Conservation (phyloP, 768 basidiomycete species). For the Macrolepiota dolichaula region DNA sequence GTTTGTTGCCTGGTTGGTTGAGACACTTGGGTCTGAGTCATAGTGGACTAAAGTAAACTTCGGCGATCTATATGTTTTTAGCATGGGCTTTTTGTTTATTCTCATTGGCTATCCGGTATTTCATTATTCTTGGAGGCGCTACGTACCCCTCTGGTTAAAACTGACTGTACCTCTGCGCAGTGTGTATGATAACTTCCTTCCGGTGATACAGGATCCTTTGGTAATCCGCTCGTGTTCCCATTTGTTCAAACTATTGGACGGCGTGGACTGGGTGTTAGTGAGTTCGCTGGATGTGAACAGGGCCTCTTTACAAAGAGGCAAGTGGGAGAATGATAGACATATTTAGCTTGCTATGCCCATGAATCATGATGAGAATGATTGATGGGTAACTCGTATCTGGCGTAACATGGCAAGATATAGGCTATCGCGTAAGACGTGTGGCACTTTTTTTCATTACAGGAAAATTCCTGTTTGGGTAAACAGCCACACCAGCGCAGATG, state of each 20-base stretch:
- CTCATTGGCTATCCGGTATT: neutral
- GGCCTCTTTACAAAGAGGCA: too few relatives aligned
- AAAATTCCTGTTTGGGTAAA: too few relatives aligned
- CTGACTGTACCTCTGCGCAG: neutral
- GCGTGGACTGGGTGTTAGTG: neutral
- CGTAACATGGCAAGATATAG: too few relatives aligned
- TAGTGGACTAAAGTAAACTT: neutral
- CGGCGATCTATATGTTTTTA: neutral
- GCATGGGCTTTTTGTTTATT: neutral
- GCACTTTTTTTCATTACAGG: too few relatives aligned
- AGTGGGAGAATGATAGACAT: neutral
- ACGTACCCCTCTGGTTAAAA: neutral
- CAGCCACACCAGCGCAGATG: too few relatives aligned
- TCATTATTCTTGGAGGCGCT: neutral
- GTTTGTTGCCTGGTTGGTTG: neutral
- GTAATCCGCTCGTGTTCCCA: neutral
- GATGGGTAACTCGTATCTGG: too few relatives aligned
- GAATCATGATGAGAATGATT: neutral
- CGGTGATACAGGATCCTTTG: neutral
- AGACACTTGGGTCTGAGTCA: neutral
- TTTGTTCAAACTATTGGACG: neutral
- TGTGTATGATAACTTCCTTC: neutral
- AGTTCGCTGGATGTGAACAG: neutral
- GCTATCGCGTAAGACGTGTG: too few relatives aligned
- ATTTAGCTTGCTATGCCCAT: neutral